Percentiles rank a stretch among this genome's conserved stretches.
Conservation (phyloP, 345 rosid genomes). For the Salix koriyanagi region DNA sequence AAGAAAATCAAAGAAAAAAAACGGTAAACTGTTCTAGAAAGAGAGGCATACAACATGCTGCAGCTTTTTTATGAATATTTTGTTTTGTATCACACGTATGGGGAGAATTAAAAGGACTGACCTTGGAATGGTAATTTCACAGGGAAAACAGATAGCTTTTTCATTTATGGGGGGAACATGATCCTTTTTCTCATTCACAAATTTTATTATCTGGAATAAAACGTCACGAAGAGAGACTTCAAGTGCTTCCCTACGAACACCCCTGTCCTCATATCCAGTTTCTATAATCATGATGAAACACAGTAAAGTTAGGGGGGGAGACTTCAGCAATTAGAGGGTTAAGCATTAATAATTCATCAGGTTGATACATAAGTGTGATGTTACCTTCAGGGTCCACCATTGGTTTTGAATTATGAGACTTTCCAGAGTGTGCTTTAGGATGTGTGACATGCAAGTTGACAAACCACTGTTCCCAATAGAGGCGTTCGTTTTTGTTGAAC, state of each 20-base stretch:
- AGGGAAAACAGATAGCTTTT: slow-evolving; percentile 68
- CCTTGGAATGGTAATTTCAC: slow-evolving; percentile 84
- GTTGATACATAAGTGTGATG: neutral
- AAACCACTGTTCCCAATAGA: slow-evolving; percentile 89
- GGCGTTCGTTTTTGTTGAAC: slow-evolving; percentile 74
- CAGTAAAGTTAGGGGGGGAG: neutral
- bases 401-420: slow-evolving; percentile 60
- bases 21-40: neutral
- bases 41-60: neutral
- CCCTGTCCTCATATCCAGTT: slow-evolving; percentile 54
- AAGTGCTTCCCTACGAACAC: slow-evolving; percentile 58
- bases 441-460: slow-evolving; percentile 78
- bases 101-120: slow-evolving; percentile 30
- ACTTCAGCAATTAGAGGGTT: neutral
- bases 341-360: neutral
- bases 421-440: slow-evolving; percentile 49
- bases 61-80: neutral
- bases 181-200: slow-evolving; percentile 91
- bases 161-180: slow-evolving; percentile 88
- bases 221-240: slow-evolving; percentile 81
- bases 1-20: neutral
- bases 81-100: neutral
- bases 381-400: slow-evolving; percentile 70
- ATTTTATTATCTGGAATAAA: slow-evolving; percentile 82
- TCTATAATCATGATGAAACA: slow-evolving; percentile 31